phyloP scores from a whole-genome alignment of 768 basidiomycete species.

The Leccinum disarticulatum region DNA sequence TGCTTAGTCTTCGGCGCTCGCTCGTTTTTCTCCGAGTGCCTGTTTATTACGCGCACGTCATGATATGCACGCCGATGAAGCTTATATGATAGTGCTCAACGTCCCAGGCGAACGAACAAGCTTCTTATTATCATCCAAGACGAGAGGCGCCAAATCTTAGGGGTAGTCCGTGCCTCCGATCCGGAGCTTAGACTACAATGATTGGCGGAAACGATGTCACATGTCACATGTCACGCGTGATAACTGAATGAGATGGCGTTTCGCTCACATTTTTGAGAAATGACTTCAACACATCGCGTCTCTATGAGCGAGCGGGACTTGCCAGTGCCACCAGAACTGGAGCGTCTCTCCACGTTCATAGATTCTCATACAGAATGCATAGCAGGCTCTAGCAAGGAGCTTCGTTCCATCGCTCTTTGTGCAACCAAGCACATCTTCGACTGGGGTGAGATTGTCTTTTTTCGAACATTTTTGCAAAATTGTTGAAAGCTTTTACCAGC shows the following conservation, averaged over 20 bases:
- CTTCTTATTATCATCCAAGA: background rate
- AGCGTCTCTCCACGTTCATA: slow-evolving; percentile 51
- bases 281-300: background rate
- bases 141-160: background rate
- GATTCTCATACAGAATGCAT: slow-evolving; percentile 55
- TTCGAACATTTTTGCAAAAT: slow-evolving; percentile 4
- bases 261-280: background rate
- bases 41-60: background rate
- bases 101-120: background rate
- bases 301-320: slow-evolving; percentile 21
- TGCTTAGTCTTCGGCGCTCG: background rate
- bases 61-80: background rate
- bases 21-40: background rate
- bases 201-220: background rate
- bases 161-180: background rate
- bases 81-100: background rate
- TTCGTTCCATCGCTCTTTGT: slow-evolving; percentile 56
- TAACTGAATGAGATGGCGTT: background rate
- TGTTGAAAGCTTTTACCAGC: slow-evolving; percentile 40
- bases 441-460: slow-evolving; percentile 49
- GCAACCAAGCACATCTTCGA: slow-evolving; percentile 80
- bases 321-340: slow-evolving; percentile 43
- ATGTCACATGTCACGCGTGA: background rate
- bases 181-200: background rate
- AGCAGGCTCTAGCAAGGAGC: slow-evolving; percentile 50